Evolutionary conservation across 495 filamentous ascomycete species (phyloP).

Genomic region (Staphylotrichum tortipilum): DNA sequence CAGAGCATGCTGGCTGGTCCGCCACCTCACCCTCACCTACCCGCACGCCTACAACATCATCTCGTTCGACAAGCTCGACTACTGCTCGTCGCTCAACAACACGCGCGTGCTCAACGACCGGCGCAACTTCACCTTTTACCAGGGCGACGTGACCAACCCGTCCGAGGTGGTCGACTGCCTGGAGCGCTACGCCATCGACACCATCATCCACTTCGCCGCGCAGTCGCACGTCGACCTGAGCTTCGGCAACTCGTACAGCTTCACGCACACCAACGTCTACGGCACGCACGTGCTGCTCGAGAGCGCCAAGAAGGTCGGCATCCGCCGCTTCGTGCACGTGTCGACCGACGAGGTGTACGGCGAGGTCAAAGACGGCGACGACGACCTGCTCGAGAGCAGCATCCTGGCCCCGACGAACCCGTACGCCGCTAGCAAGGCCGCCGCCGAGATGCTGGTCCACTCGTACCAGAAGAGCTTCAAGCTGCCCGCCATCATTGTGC

Average conservation of each 20-base stretch:
- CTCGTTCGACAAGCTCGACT: constrained; percentile 70
- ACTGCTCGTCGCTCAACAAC: constrained; percentile 65
- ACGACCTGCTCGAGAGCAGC: constrained; percentile 53
- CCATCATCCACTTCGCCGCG: constrained; percentile 69
- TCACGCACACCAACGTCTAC: constrained; percentile 62
- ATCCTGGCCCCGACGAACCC: constrained; percentile 65
- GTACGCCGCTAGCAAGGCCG: constrained; percentile 69
- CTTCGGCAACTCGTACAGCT: constrained; percentile 63
- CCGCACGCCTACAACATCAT: constrained; percentile 61
- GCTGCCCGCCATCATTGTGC: constrained; percentile 60
- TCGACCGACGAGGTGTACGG: constrained; percentile 75
- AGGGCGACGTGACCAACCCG: constrained; percentile 59
- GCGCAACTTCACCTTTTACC: constrained; percentile 66
- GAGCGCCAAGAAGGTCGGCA: constrained; percentile 51
- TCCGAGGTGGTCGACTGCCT: constrained; percentile 52
- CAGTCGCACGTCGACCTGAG: constrained; percentile 65
- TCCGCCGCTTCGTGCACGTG: constrained; percentile 62
- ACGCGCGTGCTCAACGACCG: constrained; percentile 49
- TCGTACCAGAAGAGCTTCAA: constrained; percentile 66
- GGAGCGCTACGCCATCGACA: constrained; percentile 56
- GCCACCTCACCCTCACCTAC: constrained; percentile 60
- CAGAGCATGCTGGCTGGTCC: constrained; percentile 62
- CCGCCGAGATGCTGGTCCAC: constrained; percentile 72
- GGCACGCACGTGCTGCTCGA: constrained; percentile 68
- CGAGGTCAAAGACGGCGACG: constrained; percentile 54